These are phyloP conservation scores for Colletotrichum sp. DNA, from an alignment of 2,329 filamentous ascomycete genomes.

Conservation along the genomic window DNA sequence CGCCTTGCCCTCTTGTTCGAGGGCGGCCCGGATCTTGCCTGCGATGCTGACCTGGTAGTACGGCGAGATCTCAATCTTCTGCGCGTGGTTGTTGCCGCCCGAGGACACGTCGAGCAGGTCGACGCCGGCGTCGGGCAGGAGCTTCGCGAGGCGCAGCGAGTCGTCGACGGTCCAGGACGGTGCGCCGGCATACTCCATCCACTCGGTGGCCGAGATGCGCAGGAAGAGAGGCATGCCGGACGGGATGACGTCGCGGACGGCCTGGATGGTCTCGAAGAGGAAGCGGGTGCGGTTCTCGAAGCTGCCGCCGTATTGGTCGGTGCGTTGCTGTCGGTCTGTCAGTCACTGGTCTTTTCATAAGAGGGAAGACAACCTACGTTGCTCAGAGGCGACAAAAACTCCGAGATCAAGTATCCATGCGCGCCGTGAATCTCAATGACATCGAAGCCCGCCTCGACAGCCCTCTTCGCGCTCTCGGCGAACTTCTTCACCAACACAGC, in stretches of 20 bases:
- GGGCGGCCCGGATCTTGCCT: constrained; percentile 70
- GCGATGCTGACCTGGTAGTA: constrained; percentile 80
- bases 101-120: constrained; percentile 85
- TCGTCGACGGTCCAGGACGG: constrained; percentile 73
- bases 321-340: constrained; percentile 48
- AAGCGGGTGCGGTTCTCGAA: constrained; percentile 72
- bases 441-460: constrained; percentile 76
- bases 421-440: constrained; percentile 72
- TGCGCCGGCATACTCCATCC: constrained; percentile 55
- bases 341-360: neutral
- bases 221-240: constrained; percentile 60
- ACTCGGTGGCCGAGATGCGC: constrained; percentile 67
- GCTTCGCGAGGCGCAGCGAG: constrained; percentile 68
- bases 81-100: constrained; percentile 70
- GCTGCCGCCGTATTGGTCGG: constrained; percentile 68
- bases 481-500: constrained; percentile 67
- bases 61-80: constrained; percentile 65
- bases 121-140: constrained; percentile 75
- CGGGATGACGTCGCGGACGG: constrained; percentile 58
- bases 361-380: constrained; percentile 46
- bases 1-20: constrained; percentile 51
- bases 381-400: constrained; percentile 66
- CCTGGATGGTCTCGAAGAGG: constrained; percentile 57
- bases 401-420: constrained; percentile 70
- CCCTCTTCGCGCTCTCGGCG: constrained; percentile 60